Conservation (phyloP, 1,139 yeast genomes). For the Pichia sp. region DNA sequence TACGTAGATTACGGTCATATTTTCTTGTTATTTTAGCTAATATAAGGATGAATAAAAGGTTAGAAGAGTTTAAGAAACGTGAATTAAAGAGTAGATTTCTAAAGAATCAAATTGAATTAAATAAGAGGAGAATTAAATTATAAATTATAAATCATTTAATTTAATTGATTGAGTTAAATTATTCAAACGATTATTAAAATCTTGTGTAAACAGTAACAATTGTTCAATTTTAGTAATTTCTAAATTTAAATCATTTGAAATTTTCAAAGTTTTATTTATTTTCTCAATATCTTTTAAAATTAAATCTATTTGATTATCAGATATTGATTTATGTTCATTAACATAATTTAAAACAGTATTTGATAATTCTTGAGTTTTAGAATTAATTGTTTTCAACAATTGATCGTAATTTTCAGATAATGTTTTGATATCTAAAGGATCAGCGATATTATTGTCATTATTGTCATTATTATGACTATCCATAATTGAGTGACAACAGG, state of each 20-base stretch:
- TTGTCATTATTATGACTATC: too few relatives aligned
- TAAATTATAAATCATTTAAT: not conserved
- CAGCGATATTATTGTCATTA: slow-evolving; percentile 34
- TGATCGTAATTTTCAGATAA: slow-evolving; percentile 57
- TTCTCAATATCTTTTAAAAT: slow-evolving; percentile 31
- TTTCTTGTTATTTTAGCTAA: slow-evolving; percentile 52
- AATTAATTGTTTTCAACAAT: slow-evolving; percentile 52
- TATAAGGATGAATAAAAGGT: slow-evolving; percentile 39
- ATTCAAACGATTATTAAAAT: slow-evolving; percentile 32
- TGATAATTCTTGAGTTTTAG: slow-evolving; percentile 26
- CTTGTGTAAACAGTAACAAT: slow-evolving; percentile 41
- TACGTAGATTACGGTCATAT: slow-evolving; percentile 31
- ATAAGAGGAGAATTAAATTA: slow-evolving; percentile 1
- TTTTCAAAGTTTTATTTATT: not conserved
- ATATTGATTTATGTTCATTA: slow-evolving; percentile 23
- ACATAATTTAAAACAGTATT: slow-evolving; percentile 33
- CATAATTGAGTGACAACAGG: too few relatives aligned
- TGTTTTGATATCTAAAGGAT: slow-evolving; percentile 55
- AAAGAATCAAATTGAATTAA: slow-evolving; percentile 7
- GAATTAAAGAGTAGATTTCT: slow-evolving; percentile 12
- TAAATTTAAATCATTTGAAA: slow-evolving; percentile 37
- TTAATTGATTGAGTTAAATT: slow-evolving; percentile 16
- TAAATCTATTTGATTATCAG: slow-evolving; percentile 27
- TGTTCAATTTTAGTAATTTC: slow-evolving; percentile 68
- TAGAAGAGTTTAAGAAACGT: slow-evolving; percentile 16